phyloP scores from a whole-genome alignment of 1,284 basidiomycete species.

The Pseudomicrostroma phylloplanum region DNA sequence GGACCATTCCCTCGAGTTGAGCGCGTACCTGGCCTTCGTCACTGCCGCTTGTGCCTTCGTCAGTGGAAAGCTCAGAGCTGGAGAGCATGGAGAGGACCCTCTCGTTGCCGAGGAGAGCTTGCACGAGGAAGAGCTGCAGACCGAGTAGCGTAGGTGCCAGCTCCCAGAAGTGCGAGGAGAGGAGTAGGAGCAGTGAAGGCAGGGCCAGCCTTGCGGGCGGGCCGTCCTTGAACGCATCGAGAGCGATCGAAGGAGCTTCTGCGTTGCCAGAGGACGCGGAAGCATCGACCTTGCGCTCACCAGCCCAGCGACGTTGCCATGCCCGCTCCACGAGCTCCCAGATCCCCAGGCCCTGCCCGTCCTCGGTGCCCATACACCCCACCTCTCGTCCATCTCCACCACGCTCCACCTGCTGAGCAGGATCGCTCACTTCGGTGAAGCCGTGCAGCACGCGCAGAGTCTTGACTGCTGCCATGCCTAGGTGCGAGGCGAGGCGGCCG shows the following conservation, averaged over 20 bases:
- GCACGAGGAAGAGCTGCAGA: background rate
- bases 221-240: background rate
- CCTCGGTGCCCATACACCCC: conserved; percentile 5
- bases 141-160: background rate
- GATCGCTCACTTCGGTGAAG: background rate
- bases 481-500: background rate
- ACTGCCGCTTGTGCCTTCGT: too few relatives aligned
- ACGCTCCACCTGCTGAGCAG: background rate
- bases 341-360: background rate
- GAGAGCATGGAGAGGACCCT: too few relatives aligned
- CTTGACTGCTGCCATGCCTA: conserved; percentile 2
- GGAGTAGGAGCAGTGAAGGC: background rate
- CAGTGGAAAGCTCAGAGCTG: too few relatives aligned
- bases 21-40: too few relatives aligned
- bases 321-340: background rate
- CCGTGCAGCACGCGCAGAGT: background rate
- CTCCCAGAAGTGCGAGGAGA: background rate
- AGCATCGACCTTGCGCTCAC: too few relatives aligned
- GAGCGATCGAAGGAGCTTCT: too few relatives aligned
- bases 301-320: background rate
- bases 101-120: background rate
- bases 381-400: background rate
- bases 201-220: background rate
- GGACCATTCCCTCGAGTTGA: too few relatives aligned
- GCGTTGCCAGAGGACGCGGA: too few relatives aligned